Percentiles rank a stretch among this genome's conserved stretches.
phyloP scores from a whole-genome alignment of 768 basidiomycete species.

The Psilocybe tampanensis region DNA sequence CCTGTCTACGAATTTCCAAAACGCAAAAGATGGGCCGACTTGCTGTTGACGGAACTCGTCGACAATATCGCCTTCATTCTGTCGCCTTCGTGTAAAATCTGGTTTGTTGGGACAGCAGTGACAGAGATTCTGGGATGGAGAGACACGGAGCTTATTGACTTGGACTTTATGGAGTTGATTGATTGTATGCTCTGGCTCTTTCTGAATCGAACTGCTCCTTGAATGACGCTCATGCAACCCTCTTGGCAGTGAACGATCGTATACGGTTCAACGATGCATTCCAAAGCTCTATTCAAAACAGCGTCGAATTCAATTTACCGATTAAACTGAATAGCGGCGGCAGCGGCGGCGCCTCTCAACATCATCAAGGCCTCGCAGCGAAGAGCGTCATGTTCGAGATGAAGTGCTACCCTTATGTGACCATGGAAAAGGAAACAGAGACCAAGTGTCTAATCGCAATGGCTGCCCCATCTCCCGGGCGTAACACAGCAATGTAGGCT shows the following conservation, averaged over 20 bases:
- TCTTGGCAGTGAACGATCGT: slow-evolving; percentile 55
- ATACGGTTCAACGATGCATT: slow-evolving; percentile 57
- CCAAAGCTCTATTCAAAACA: slow-evolving; percentile 52
- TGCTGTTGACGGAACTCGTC: slow-evolving; percentile 74
- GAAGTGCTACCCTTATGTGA: slow-evolving; percentile 62
- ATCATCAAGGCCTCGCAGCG: slow-evolving; percentile 19
- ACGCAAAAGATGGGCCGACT: slow-evolving; percentile 84
- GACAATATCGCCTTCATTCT: slow-evolving; percentile 73
- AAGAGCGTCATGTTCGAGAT: slow-evolving; percentile 71
- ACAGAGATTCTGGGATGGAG: slow-evolving; percentile 79
- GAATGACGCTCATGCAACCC: not conserved
- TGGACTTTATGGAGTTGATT: slow-evolving; percentile 64
- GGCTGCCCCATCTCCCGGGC: slow-evolving; percentile 77
- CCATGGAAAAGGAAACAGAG: slow-evolving; percentile 33
- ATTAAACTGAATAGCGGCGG: slow-evolving; percentile 59
- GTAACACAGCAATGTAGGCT: slow-evolving; percentile 66
- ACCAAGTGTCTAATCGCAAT: slow-evolving; percentile 73
- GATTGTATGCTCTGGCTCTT: slow-evolving; percentile 45
- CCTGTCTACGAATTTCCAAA: slow-evolving; percentile 81
- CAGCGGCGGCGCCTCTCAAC: slow-evolving; percentile 34
- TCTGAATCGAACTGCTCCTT: not conserved
- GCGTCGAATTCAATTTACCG: slow-evolving; percentile 56
- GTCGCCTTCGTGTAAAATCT: slow-evolving; percentile 60
- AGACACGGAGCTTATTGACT: slow-evolving; percentile 71
- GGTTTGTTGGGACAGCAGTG: slow-evolving; percentile 71